phyloP scores from a whole-genome alignment of 2,329 filamentous ascomycete species.

The Dactylellina leptospora region DNA sequence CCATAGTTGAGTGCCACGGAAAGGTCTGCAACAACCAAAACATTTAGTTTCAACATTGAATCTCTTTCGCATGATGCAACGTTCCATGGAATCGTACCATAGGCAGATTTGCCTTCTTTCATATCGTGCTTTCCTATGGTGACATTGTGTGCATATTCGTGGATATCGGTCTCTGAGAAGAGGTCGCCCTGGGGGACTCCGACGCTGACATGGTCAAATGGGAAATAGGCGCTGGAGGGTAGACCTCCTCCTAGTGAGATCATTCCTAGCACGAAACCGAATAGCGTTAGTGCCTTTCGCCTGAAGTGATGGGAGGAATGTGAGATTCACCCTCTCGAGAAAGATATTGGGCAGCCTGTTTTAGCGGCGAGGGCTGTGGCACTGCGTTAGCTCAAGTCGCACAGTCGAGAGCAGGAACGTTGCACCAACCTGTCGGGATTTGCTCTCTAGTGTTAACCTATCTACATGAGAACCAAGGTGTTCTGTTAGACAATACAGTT shows the following conservation, averaged over 20 bases:
- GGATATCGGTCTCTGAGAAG: constrained; percentile 75
- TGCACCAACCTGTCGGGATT: constrained; percentile 49
- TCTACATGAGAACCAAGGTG: constrained; percentile 10
- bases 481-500: neutral
- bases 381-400: constrained; percentile 21
- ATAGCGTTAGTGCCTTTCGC: neutral
- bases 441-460: constrained; percentile 49
- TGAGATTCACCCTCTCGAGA: constrained; percentile 37
- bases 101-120: constrained; percentile 69
- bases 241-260: constrained; percentile 94
- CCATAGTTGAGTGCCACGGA: constrained; percentile 92
- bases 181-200: constrained; percentile 74
- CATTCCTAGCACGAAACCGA: constrained; percentile 63
- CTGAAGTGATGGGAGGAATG: neutral
- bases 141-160: constrained; percentile 69
- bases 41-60: constrained; percentile 18
- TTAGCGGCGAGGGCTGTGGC: constrained; percentile 48
- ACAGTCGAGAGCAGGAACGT: constrained; percentile 14
- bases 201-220: constrained; percentile 80
- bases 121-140: constrained; percentile 86
- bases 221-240: constrained; percentile 89
- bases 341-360: constrained; percentile 48
- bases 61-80: constrained; percentile 10
- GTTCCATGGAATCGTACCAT: constrained; percentile 58
- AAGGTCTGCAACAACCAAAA: constrained; percentile 68